These are phyloP conservation scores for Naganishia vishniacii DNA, from an alignment of 768 basidiomycete species.

Conservation along the genomic window DNA sequence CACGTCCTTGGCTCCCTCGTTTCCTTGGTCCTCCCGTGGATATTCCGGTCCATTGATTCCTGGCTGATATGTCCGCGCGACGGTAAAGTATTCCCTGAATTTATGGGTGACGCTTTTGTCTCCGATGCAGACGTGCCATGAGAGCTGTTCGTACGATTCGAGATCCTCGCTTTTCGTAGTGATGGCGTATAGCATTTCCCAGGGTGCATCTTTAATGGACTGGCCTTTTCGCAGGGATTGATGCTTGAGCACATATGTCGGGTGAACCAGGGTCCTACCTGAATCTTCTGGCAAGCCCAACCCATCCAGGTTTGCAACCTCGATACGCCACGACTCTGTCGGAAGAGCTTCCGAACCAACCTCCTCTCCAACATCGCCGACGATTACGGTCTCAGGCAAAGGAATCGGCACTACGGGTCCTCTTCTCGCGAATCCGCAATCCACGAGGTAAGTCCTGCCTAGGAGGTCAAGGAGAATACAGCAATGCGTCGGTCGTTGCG, in stretches of 20 bases:
- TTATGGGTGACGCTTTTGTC: slow-evolving; percentile 12
- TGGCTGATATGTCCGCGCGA: slow-evolving; percentile 15
- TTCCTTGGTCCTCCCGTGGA: neutral
- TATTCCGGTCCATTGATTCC: slow-evolving; percentile 4
- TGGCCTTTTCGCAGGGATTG: slow-evolving; percentile 7
- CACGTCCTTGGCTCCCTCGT: no score
- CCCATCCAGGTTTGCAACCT: neutral
- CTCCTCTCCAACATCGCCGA: neutral
- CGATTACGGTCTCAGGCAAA: neutral
- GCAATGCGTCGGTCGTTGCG: slow-evolving; percentile 14
- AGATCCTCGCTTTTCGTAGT: slow-evolving; percentile 2
- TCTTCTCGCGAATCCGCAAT: slow-evolving; percentile 17
- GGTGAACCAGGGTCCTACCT: neutral
- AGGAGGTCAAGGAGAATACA: slow-evolving; percentile 20
- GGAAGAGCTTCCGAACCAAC: neutral
- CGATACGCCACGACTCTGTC: slow-evolving; percentile 7
- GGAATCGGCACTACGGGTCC: slow-evolving; percentile 13
- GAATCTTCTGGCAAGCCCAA: neutral
- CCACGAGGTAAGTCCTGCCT: neutral
- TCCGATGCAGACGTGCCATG: slow-evolving; percentile 18
- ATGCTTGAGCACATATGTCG: slow-evolving; percentile 9
- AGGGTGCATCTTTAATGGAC: neutral
- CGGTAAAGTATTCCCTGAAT: slow-evolving; percentile 17
- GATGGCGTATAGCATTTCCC: slow-evolving; percentile 19
- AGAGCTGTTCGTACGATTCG: slow-evolving; percentile 11